Evolutionary conservation across 2,329 filamentous ascomycete species (phyloP).

Genomic region (Ophiosphaerella herpotricha): DNA sequence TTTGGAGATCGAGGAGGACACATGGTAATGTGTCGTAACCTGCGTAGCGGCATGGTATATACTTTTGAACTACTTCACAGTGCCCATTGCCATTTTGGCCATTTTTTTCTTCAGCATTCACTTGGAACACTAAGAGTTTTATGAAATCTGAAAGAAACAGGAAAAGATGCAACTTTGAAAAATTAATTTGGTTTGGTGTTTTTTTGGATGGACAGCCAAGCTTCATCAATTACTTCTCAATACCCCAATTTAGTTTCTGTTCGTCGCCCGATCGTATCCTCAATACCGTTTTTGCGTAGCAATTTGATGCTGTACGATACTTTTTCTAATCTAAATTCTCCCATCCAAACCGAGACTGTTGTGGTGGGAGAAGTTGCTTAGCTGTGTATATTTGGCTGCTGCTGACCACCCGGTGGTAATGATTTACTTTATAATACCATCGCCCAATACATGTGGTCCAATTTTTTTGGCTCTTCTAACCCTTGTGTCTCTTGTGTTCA

Average conservation of each 20-base stretch:
- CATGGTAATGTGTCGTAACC: constrained; percentile 25
- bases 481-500: too few relatives aligned
- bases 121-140: not conserved
- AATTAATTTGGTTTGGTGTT: not conserved
- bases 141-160: not conserved
- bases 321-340: too few relatives aligned
- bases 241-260: not conserved
- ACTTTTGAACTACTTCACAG: not conserved
- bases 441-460: too few relatives aligned
- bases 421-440: too few relatives aligned
- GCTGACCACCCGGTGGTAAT: too few relatives aligned
- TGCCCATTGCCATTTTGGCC: too few relatives aligned
- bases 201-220: not conserved
- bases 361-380: too few relatives aligned
- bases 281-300: not conserved
- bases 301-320: not conserved
- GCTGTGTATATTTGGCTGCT: too few relatives aligned
- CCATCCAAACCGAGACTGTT: too few relatives aligned
- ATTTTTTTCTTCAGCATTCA: not conserved
- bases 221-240: not conserved
- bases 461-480: too few relatives aligned
- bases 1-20: constrained; percentile 41
- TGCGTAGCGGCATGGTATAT: not conserved
- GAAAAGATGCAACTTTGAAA: not conserved
- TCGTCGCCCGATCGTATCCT: not conserved